Conservation (phyloP, 306 rosid species). For the Lithocarpus polystachyus region DNA sequence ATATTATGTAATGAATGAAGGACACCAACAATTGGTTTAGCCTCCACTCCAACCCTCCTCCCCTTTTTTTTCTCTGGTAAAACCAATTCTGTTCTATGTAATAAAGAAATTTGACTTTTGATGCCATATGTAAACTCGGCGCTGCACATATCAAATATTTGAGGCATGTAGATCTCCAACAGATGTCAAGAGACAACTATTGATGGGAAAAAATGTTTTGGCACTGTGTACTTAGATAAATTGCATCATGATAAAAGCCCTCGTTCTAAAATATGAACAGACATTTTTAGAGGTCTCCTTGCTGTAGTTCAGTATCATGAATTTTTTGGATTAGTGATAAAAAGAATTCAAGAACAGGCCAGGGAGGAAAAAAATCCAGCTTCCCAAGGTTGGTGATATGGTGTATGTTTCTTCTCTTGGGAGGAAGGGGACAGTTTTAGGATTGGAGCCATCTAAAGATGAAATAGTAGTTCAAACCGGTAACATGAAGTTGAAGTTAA, state of each 20-base stretch:
- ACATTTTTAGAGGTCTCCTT: not conserved
- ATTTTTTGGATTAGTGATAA: not conserved
- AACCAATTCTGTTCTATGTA: not conserved
- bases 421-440: constrained; percentile 54
- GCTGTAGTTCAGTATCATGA: not conserved
- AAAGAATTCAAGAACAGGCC: not conserved
- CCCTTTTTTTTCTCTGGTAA: not conserved
- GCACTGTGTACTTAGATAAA: not conserved
- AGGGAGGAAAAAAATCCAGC: not conserved
- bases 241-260: not conserved
- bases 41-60: too few species aligned
- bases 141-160: not conserved
- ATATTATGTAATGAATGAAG: not conserved
- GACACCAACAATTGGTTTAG: not conserved
- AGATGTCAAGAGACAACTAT: not conserved
- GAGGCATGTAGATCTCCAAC: not conserved
- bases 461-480: constrained; percentile 87
- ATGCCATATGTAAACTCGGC: not conserved
- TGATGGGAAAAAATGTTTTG: not conserved
- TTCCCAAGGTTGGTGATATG: constrained; percentile 72
- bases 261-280: not conserved
- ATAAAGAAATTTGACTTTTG: not conserved
- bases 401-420: constrained; percentile 76
- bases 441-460: constrained; percentile 65
- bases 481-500: constrained; percentile 75